A percentile compares a stretch with the other conserved stretches of the same genome.
phyloP scores from a whole-genome alignment of 83 land plant genomes.

The Diphasiastrum complanatum region DNA sequence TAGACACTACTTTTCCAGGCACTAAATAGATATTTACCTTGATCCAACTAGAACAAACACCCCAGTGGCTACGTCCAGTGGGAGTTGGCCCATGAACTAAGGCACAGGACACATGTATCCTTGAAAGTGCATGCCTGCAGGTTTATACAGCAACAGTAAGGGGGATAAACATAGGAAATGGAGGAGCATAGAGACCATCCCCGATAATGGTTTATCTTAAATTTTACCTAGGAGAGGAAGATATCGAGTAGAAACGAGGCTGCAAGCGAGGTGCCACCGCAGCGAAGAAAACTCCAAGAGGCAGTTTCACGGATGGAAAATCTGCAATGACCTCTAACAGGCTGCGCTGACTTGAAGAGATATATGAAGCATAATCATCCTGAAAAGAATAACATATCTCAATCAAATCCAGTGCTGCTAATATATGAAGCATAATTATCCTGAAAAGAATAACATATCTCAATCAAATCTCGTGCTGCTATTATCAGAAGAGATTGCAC shows the following conservation, averaged over 20 bases:
- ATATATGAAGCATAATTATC: conserved; percentile 3
- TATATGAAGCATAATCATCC: conserved; percentile 90
- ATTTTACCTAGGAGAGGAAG: conserved; percentile 90
- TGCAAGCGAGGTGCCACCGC: conserved; percentile 84
- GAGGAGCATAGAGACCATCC: no score
- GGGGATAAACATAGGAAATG: no score
- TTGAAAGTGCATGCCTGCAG: no score
- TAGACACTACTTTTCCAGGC: no score
- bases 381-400: conserved; percentile 32
- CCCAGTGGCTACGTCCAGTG: no score
- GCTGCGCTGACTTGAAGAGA: conserved; percentile 75
- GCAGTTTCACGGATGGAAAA: conserved; percentile 85
- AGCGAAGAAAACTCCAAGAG: conserved; percentile 96
- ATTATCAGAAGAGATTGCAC: background rate
- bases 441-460: background rate
- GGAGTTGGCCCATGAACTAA: no score
- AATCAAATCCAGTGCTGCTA: background rate
- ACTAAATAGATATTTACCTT: no score
- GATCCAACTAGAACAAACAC: no score
- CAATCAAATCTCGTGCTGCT: background rate
- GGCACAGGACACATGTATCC: no score
- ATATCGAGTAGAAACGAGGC: conserved; percentile 92
- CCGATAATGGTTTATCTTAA: no score
- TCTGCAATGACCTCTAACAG: conserved; percentile 88
- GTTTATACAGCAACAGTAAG: no score